Base-by-base conservation (phyloP, 1,284 basidiomycete genomes). In the Neonothopanus nambi region DNA sequence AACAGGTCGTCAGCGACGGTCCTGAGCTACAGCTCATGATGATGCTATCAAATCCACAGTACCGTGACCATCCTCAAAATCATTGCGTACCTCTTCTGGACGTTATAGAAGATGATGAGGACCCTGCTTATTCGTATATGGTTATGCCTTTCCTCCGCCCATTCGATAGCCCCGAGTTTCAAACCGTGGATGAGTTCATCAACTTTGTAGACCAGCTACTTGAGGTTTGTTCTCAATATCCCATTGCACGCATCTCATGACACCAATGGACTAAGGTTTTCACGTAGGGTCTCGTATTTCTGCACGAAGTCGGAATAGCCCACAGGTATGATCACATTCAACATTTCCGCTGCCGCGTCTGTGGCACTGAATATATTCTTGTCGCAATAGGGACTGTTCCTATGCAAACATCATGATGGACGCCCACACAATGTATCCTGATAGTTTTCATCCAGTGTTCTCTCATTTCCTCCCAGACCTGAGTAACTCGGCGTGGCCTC, bases 71-170 rank as follows among this genome's bases (percentile, higher is more conserved):
- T 39, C 48, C 42, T 17, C n/a, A 28, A 8, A 55, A 55, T 21
- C 50, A 51, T 39, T 51, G 42, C 18, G 54, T 57, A 36, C 59
- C 48, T 24, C 24, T 50, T 17, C 24, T 39, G 24, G 37, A 59
- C 59, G 39, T 57, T 60, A 63, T 69, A 63, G 28, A 68, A 56
- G 54, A 66, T 60, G 67, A 67, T 65, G 43, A 62, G 57, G 39
- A 61, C 57, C n/a, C 65, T 17, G 42, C 51, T 30, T 1, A 35
- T 3, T 17, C 46, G 6, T 15, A 53, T 5, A 30, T 59, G 4
- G 55, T 57, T 13, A 59, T 59, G 55, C 55, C 57, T 13, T 37
- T 52, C 3, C 33, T 59, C 5, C 46, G 57, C 5, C 12, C 13
- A 1, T 50, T 41, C 35, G 20, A 47, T 18, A 38, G 54, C 28